Conservation (phyloP, 2,329 filamentous ascomycete species). For the Hypomyces rosellus region DNA sequence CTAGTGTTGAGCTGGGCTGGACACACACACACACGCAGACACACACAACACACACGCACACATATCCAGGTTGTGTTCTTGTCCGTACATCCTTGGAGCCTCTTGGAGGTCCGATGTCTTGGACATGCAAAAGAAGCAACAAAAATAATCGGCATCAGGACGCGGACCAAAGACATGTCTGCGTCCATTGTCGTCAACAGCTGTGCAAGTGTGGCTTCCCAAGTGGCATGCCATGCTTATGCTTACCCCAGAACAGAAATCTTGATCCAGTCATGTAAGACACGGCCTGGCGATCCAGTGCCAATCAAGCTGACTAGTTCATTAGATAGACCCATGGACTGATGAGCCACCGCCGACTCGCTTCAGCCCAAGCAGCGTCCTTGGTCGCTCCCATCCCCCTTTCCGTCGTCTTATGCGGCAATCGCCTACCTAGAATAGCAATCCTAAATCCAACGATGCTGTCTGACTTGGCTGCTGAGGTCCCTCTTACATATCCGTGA, state of each 20-base stretch:
- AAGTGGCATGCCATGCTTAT: background rate
- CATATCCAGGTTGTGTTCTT: too few relatives aligned
- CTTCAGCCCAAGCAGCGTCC: conserved; percentile 5
- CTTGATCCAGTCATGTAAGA: background rate
- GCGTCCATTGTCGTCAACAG: background rate
- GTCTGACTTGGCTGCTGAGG: background rate
- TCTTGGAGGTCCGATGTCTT: background rate
- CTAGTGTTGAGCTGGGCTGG: too few relatives aligned
- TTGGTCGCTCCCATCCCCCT: conserved; percentile 2
- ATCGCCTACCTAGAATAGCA: background rate
- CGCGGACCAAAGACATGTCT: background rate
- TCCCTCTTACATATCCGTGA: too few relatives aligned
- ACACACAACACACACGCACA: background rate
- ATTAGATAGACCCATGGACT: conserved; percentile 2
- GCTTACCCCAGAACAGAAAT: background rate
- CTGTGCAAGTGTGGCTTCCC: background rate
- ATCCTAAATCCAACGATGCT: background rate
- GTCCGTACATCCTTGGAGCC: too few relatives aligned
- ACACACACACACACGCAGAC: too few relatives aligned
- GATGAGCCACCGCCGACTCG: conserved; percentile 1
- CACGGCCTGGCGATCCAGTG: conserved; percentile 1
- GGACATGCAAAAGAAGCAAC: background rate
- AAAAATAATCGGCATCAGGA: background rate
- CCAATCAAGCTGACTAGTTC: background rate
- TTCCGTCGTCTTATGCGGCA: background rate